Evolutionary conservation across 352 stramenopile species (phyloP).

Genomic region (Globisporangium okanoganense): DNA sequence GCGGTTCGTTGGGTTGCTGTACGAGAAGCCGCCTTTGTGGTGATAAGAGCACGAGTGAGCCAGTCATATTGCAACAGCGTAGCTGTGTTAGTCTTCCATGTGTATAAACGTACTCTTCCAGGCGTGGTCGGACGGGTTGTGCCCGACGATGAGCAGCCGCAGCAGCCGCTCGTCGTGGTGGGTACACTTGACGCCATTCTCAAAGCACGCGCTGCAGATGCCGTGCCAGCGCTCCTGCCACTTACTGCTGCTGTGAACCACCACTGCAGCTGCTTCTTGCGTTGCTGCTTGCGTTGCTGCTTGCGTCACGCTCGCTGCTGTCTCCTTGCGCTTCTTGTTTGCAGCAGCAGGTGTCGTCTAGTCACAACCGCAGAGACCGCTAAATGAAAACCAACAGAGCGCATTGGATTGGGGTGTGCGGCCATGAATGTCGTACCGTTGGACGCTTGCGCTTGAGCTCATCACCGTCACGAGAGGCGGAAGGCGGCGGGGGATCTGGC

Average conservation of each 20-base stretch:
- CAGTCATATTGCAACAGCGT: not conserved
- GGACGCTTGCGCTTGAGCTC: not conserved
- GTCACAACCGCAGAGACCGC: not conserved
- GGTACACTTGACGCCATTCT: slow-evolving; percentile 34
- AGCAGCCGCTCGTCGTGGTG: slow-evolving; percentile 66
- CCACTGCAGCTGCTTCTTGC: not conserved
- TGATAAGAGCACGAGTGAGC: not conserved
- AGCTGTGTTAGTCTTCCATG: slow-evolving; percentile 34
- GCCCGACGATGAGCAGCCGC: slow-evolving; percentile 79
- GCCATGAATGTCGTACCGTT: not conserved
- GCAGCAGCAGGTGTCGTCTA: not conserved
- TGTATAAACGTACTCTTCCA: slow-evolving; percentile 66
- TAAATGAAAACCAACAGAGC: not conserved
- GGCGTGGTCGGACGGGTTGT: slow-evolving; percentile 90
- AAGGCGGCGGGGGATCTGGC: not conserved
- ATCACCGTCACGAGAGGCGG: not conserved
- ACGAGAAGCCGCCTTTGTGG: slow-evolving; percentile 11
- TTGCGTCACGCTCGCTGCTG: not conserved
- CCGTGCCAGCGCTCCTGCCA: slow-evolving; percentile 84
- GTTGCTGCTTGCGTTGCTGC: not conserved
- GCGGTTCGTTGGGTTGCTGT: slow-evolving; percentile 84
- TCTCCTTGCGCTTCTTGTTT: slow-evolving; percentile 12
- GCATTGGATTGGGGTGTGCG: not conserved
- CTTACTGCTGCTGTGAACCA: slow-evolving; percentile 21
- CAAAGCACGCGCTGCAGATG: slow-evolving; percentile 75